These are phyloP conservation scores for Aphanocladium album DNA, from an alignment of 2,329 filamentous ascomycete species.

Conservation along the genomic window DNA sequence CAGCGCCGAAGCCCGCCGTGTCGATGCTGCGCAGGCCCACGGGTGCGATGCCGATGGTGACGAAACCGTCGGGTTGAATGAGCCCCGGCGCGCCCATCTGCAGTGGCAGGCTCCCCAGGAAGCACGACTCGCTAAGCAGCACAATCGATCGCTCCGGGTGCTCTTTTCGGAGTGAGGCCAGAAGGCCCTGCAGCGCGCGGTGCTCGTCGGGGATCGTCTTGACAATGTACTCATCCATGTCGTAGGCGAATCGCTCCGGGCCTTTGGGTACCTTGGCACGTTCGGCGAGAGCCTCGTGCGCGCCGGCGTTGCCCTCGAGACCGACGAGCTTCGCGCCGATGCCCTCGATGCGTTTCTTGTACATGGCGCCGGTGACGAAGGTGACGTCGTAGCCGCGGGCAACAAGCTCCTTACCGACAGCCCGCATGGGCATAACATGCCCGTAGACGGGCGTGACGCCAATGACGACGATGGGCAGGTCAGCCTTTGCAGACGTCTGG, in stretches of 20 bases:
- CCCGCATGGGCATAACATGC: not conserved
- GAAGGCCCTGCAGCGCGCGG: not conserved
- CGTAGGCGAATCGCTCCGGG: not conserved
- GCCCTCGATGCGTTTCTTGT: not conserved
- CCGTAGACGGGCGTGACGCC: not conserved
- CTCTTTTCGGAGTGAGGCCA: not conserved
- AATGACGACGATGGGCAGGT: not conserved
- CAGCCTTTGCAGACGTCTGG: not conserved
- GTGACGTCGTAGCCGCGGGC: not conserved
- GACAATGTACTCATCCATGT: not conserved
- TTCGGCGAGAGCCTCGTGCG: not conserved
- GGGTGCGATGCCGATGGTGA: not conserved
- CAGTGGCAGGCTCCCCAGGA: not conserved
- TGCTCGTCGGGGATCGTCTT: not conserved
- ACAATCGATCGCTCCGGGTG: not conserved
- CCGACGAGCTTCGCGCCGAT: not conserved
- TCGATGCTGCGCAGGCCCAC: not conserved
- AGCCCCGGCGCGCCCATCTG: not conserved
- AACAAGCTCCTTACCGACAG: not conserved
- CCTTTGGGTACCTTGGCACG: not conserved
- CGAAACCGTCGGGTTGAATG: not conserved
- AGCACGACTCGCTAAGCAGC: not conserved
- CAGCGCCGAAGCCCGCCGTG: not conserved
- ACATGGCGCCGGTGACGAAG: not conserved
- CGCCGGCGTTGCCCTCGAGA: not conserved